These are phyloP conservation scores for Paramecium biaurelia DNA, from an alignment of 73 alveolate genomes.

Conservation along the genomic window DNA sequence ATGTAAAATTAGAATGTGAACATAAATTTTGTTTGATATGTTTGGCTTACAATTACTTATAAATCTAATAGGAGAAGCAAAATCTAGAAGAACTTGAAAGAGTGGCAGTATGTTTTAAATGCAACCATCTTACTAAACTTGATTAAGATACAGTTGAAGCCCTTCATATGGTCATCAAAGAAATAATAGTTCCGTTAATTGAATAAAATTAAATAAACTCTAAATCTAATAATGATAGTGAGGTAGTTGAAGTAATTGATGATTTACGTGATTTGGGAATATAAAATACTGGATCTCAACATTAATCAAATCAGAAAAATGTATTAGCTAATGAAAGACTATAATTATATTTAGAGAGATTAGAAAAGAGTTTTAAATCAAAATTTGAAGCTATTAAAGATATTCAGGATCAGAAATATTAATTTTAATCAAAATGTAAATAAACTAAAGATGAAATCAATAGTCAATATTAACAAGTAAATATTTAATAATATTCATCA, in stretches of 20 bases:
- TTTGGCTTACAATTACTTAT: not conserved
- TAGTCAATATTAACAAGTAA: not conserved
- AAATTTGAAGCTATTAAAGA: conserved; percentile 14
- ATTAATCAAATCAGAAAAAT: not conserved
- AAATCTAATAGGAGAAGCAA: not conserved
- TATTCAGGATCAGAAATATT: not conserved
- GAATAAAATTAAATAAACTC: conserved; percentile 3
- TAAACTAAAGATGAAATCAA: conserved; percentile 16
- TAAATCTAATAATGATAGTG: not conserved
- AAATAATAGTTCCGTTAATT: conserved; percentile 23
- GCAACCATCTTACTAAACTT: not conserved
- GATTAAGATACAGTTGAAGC: conserved; percentile 51
- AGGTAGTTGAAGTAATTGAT: conserved; percentile 5
- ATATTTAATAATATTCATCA: not conserved
- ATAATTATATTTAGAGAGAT: not conserved
- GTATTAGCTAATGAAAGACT: not conserved
- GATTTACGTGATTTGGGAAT: not conserved
- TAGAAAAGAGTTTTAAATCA: not conserved
- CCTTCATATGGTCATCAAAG: not conserved
- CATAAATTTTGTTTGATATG: conserved; percentile 53
- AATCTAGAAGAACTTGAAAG: conserved; percentile 7
- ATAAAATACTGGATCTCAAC: not conserved
- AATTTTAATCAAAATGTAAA: not conserved
- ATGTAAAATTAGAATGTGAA: conserved; percentile 40
- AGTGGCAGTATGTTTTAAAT: not conserved